Conservation (phyloP, 331 rosid species). For the Quercus phellos region DNA sequence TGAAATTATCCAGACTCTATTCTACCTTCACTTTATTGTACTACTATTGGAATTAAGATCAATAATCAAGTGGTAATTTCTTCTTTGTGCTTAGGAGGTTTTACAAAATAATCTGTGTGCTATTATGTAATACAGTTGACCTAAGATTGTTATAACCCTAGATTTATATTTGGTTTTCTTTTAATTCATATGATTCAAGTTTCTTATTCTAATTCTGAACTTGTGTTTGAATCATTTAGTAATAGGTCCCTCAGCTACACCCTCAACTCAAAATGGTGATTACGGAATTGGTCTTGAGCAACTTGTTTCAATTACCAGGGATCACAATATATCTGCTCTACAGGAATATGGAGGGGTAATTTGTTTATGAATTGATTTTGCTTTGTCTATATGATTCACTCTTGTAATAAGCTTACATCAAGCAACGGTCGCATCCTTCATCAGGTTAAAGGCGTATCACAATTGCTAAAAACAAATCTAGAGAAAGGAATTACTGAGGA, state of each 20-base stretch:
- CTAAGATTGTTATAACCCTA: neutral
- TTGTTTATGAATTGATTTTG: constrained; percentile 8
- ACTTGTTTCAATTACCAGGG: constrained; percentile 76
- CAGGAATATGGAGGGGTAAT: constrained; percentile 83
- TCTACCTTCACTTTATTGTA: neutral
- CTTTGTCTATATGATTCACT: constrained; percentile 2
- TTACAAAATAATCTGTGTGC: neutral
- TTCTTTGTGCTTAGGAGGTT: neutral
- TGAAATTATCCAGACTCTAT: neutral
- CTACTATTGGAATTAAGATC: neutral
- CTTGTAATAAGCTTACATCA: constrained; percentile 6
- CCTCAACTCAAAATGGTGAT: constrained; percentile 49
- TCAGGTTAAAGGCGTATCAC: constrained; percentile 69
- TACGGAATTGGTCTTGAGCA: constrained; percentile 61
- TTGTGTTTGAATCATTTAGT: constrained; percentile 29
- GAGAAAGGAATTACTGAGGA: constrained; percentile 73
- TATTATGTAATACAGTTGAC: neutral
- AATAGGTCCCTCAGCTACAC: constrained; percentile 34
- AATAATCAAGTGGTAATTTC: neutral
- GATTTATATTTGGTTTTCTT: neutral
- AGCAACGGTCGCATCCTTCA: constrained; percentile 6
- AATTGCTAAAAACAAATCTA: constrained; percentile 51
- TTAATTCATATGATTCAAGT: constrained; percentile 10
- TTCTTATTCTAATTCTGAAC: constrained; percentile 23
- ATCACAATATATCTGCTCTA: constrained; percentile 53